Conservation (phyloP, 345 rosid genomes). For the Nephelium lappaceum region DNA sequence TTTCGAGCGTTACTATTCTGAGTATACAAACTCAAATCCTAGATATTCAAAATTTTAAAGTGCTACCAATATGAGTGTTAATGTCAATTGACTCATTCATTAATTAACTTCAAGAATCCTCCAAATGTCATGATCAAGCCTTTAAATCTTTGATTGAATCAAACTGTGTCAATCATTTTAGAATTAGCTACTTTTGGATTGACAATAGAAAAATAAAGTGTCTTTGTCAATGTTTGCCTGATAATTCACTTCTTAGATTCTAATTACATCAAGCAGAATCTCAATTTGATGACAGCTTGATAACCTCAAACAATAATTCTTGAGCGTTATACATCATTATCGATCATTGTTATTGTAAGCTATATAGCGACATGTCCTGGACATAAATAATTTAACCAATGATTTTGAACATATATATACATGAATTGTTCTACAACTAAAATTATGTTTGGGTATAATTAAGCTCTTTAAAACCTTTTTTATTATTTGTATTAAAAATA, state of each 20-base stretch:
- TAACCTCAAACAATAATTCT: too few species aligned
- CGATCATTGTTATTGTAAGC: background rate
- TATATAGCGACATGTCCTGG: background rate
- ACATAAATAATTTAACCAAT: background rate
- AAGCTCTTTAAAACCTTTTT: too few species aligned
- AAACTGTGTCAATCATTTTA: background rate
- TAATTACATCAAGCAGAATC: background rate
- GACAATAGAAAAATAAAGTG: background rate
- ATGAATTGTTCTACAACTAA: too few species aligned
- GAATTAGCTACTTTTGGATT: background rate
- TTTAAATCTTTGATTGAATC: background rate
- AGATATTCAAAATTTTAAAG: too few species aligned
- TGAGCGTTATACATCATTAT: background rate
- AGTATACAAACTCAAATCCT: too few species aligned
- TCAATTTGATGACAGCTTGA: background rate
- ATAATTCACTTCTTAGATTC: too few species aligned
- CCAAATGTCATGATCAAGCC: background rate
- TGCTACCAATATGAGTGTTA: background rate
- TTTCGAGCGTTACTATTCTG: too few species aligned
- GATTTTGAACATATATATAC: background rate
- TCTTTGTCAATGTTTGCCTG: constrained; percentile 4
- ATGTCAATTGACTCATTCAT: background rate
- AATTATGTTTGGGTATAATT: too few species aligned
- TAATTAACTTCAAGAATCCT: too few species aligned
- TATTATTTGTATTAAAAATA: too few species aligned